phyloP scores from a whole-genome alignment of 352 stramenopile genomes.

The Globisporangium alternatum region DNA sequence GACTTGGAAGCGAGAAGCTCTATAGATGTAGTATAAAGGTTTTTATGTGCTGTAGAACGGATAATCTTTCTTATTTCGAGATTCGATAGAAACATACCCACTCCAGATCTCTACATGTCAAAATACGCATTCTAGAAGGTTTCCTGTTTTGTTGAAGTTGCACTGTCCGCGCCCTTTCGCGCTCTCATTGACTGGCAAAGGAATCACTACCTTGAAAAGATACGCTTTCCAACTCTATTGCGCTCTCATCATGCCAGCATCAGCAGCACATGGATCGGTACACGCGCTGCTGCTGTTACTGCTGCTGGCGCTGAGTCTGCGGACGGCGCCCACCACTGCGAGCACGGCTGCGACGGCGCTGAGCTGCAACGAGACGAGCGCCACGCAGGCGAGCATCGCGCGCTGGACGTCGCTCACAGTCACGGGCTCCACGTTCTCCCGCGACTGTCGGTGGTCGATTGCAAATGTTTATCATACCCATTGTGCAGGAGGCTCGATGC shows the following conservation, averaged over 20 bases:
- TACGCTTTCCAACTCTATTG: neutral
- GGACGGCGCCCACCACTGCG: neutral
- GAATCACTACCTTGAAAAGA: neutral
- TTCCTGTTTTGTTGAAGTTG: neutral
- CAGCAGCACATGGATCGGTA: neutral
- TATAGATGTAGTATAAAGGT: neutral
- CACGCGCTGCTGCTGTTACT: neutral
- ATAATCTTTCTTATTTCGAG: no score
- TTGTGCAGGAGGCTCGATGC: no score
- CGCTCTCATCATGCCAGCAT: neutral
- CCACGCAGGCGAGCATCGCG: slow-evolving; percentile 34
- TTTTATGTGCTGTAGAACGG: neutral
- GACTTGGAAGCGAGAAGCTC: neutral
- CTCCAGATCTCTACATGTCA: neutral
- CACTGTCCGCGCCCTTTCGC: slow-evolving; percentile 9
- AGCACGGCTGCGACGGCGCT: slow-evolving; percentile 20
- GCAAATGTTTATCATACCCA: no score
- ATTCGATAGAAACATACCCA: no score
- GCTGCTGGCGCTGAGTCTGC: neutral
- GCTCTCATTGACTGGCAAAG: slow-evolving; percentile 4
- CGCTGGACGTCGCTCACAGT: slow-evolving; percentile 51
- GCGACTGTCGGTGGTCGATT: slow-evolving; percentile 44
- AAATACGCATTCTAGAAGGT: neutral
- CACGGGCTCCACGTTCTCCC: slow-evolving; percentile 47
- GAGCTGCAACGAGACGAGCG: slow-evolving; percentile 49